A percentile compares a stretch with the other conserved stretches of the same genome.
These are phyloP conservation scores for Limonium bicolor DNA, from an alignment of 148 eudicot species.

Conservation along the genomic window DNA sequence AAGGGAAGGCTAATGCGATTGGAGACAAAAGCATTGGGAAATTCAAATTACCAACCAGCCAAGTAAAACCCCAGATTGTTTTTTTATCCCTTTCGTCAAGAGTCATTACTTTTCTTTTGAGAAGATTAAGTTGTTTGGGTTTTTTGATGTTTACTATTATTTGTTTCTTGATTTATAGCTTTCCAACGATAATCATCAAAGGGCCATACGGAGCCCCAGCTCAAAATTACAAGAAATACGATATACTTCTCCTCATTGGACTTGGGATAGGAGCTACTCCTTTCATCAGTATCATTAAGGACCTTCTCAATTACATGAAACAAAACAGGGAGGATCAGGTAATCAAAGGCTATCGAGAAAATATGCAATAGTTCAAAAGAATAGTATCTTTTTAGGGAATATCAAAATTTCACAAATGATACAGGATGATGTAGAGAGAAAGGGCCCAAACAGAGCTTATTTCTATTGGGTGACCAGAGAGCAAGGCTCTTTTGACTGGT, in stretches of 20 bases:
- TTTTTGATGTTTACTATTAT: too few species aligned
- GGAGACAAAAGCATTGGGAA: conserved; percentile 41
- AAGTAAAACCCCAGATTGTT: too few species aligned
- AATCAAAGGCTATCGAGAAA: not conserved
- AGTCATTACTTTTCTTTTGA: too few species aligned
- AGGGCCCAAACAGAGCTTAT: conserved; percentile 70
- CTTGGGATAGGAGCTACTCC: conserved; percentile 98
- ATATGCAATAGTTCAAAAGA: not conserved
- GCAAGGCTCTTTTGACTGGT: conserved; percentile 93
- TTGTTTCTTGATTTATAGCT: conserved; percentile 27
- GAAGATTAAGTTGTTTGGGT: too few species aligned
- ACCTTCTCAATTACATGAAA: conserved; percentile 50
- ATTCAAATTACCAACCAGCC: conserved; percentile 21
- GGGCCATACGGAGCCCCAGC: conserved; percentile 99
- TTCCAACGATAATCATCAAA: conserved; percentile 62
- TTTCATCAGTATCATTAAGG: conserved; percentile 83
- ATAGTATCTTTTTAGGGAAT: not conserved
- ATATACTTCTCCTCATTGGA: conserved; percentile 74
- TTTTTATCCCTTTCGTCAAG: too few species aligned
- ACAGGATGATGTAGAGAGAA: conserved; percentile 26
- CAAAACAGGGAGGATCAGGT: conserved; percentile 8
- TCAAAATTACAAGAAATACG: conserved; percentile 72
- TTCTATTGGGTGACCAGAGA: conserved; percentile 91
- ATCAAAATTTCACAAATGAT: not conserved
- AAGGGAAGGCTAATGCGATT: conserved; percentile 49